phyloP scores from a whole-genome alignment of 345 rosid species.

The Firmiana major region DNA sequence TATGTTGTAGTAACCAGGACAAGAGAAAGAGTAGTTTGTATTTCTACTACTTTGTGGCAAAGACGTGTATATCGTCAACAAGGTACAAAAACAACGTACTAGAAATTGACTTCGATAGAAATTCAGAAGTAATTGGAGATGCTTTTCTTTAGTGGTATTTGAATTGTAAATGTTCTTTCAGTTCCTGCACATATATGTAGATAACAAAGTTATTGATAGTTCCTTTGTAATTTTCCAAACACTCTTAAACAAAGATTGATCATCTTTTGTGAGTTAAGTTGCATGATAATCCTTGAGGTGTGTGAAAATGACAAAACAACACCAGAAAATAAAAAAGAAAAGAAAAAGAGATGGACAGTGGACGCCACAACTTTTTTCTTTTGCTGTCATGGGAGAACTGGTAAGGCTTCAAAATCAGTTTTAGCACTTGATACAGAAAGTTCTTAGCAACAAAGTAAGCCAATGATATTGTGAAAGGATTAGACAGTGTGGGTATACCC shows the following conservation, averaged over 20 bases:
- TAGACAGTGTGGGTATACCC: not conserved
- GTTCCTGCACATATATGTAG: not conserved
- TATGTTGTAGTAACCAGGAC: not conserved
- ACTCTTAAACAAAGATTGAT: slow-evolving; percentile 34
- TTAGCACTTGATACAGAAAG: slow-evolving; percentile 10
- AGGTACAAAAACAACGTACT: not conserved
- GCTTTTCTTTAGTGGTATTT: not conserved
- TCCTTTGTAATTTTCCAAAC: slow-evolving; percentile 22
- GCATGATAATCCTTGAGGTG: slow-evolving; percentile 21
- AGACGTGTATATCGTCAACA: not conserved
- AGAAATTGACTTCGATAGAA: not conserved
- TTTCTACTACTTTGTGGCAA: not conserved
- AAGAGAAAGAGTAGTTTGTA: not conserved
- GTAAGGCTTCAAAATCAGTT: slow-evolving; percentile 37
- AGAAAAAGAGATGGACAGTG: slow-evolving; percentile 31
- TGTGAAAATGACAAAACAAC: slow-evolving; percentile 46
- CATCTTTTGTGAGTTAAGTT: slow-evolving; percentile 23
- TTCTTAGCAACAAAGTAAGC: slow-evolving; percentile 19
- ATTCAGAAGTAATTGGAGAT: not conserved
- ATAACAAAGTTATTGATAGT: slow-evolving; percentile 9
- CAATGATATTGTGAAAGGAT: slow-evolving; percentile 13
- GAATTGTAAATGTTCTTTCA: not conserved
- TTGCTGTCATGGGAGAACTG: not conserved
- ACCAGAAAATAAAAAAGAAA: not conserved
- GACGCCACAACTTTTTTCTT: slow-evolving; percentile 34